Conservation (phyloP, 495 filamentous ascomycete species). For the Penicillium tannophilum region DNA sequence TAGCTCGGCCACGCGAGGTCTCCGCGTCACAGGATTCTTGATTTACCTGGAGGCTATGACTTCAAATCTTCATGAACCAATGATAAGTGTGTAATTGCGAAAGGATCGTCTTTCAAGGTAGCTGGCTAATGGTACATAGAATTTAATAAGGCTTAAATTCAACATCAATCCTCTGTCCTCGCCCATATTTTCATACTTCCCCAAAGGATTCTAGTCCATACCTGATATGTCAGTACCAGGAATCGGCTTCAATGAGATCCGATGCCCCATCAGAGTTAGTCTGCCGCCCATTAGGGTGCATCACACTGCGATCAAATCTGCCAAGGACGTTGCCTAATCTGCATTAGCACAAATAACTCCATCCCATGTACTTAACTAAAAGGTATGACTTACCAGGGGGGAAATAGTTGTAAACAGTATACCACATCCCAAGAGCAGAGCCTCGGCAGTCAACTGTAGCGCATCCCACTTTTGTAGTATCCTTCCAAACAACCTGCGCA, state of each 20-base stretch:
- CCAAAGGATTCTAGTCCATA: too few species aligned
- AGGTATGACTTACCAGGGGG: neutral
- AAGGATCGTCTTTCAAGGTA: too few species aligned
- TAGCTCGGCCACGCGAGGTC: too few species aligned
- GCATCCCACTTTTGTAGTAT: neutral
- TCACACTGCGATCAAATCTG: neutral
- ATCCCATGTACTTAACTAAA: neutral
- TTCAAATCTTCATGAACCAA: too few species aligned
- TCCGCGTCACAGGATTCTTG: too few species aligned
- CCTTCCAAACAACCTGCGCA: conserved; percentile 1
- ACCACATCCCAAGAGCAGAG: neutral
- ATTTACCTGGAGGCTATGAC: too few species aligned
- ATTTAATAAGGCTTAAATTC: too few species aligned
- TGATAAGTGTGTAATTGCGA: too few species aligned
- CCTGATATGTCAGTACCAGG: neutral
- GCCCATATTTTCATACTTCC: neutral
- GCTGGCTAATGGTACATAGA: too few species aligned
- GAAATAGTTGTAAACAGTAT: conserved; percentile 3
- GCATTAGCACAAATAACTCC: neutral
- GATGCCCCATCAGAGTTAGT: neutral
- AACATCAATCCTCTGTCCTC: neutral
- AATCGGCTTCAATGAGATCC: neutral
- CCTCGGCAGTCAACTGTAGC: neutral
- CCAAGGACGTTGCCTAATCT: neutral
- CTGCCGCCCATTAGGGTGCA: neutral